These are phyloP conservation scores for Lactifluus volemus DNA, from an alignment of 768 basidiomycete species.

Conservation along the genomic window DNA sequence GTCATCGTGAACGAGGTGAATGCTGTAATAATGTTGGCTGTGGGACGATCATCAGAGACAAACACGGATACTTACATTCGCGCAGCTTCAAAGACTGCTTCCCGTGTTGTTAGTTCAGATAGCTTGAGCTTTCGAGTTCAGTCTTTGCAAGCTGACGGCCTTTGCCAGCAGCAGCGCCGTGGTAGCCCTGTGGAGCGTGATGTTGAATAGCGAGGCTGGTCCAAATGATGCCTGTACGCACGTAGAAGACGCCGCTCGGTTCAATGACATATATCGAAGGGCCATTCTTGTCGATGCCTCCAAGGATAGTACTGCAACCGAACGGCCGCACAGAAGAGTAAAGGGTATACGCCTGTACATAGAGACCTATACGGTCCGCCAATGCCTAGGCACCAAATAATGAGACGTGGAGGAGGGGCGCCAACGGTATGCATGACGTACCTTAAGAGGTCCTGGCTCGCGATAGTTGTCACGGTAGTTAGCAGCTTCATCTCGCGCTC, in stretches of 20 bases:
- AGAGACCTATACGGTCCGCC: constrained; percentile 76
- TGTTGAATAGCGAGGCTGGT: not conserved
- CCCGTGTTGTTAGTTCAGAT: constrained; percentile 63
- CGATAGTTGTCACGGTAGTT: constrained; percentile 67
- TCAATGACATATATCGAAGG: constrained; percentile 87
- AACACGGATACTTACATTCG: constrained; percentile 62
- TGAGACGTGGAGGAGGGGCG: not conserved
- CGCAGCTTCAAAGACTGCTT: constrained; percentile 90
- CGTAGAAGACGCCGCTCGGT: constrained; percentile 88
- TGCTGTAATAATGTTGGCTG: constrained; percentile 41
- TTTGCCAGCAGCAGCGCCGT: constrained; percentile 95
- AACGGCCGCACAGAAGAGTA: constrained; percentile 98
- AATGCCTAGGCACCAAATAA: constrained; percentile 35
- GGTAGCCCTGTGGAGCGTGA: constrained; percentile 54
- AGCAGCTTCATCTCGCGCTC: constrained; percentile 76
- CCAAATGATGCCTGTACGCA: constrained; percentile 30
- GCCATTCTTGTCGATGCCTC: constrained; percentile 79
- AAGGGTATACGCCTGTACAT: constrained; percentile 91
- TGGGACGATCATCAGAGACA: constrained; percentile 6
- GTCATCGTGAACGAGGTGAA: constrained; percentile 96
- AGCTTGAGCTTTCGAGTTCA: constrained; percentile 91
- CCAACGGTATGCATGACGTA: constrained; percentile 25
- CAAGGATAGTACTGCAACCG: constrained; percentile 89
- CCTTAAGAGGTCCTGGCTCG: constrained; percentile 72
- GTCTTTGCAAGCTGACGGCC: constrained; percentile 98